Base-by-base conservation (phyloP, 108 stramenopile species). In the Cylindrotheca fusiformis region DNA sequence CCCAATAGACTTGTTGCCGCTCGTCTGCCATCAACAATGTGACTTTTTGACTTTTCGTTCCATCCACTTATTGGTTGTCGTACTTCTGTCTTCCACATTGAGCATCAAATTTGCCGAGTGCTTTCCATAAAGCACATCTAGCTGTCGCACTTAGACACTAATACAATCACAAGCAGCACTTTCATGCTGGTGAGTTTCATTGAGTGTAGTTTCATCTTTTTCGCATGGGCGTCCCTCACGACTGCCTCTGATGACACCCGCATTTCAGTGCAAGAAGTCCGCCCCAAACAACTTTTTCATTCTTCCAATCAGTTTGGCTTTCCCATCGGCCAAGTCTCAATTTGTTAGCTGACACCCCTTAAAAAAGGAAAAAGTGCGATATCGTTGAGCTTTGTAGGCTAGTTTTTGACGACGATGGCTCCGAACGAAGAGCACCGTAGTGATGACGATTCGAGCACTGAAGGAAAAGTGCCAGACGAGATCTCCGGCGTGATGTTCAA, bases 291-390 rank as follows among this genome's bases (percentile, higher is more conserved):
- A 77, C 24, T 61, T 85, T 45, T 82, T 78, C 72, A 65, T 76
- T 24, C 44, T 83, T 26, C 82, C 85, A 26, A 72, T 78, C 45
- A 30, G 72, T 79, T 76, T 86, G 81, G 85, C 81, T 61, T 77
- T 71, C 24, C 64, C 67, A 31, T 47, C 78, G 47, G 82, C 79
- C 76, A 74, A 78, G 73, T 55, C 44, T 36, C 68, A 47, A 36
- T 77, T 67, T 52, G 57, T 77, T 68, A 74, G 73, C 76, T 80
- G 76, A 78, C 79, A 75, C 74, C 63, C 72, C 71, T 58, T 49
- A 32, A 52, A 41, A 17, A 24, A 50, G 21, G 46, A 65, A 10
- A 41, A 41, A n/a, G n/a, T n/a, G n/a, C n/a, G n/a, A n/a, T n/a
- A n/a, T n/a, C n/a, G n/a, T n/a, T n/a, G n/a, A n/a, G n/a, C n/a